Base-by-base conservation (phyloP, 1,284 basidiomycete genomes). In the Exobasidium rhododendri region DNA sequence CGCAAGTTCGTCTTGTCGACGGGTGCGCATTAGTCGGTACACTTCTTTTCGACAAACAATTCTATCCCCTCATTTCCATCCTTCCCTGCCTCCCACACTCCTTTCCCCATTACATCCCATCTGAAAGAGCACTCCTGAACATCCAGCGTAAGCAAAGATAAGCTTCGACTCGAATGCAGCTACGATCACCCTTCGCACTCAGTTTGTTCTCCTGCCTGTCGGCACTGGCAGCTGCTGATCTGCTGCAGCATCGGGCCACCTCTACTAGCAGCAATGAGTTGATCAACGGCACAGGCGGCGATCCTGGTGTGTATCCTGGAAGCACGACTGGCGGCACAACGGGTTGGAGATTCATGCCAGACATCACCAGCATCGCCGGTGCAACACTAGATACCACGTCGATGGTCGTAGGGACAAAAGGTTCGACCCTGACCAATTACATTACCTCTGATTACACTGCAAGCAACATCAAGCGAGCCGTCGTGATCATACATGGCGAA, bases 301-400 rank as follows among this genome's bases (percentile, higher is more conserved):
- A 74, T 52, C 70, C 70, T 0, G 71, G 71, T 17, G 26, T 70
- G 31, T 74, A 66, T 53, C 71, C 69, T 4, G 69, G 56, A 30
- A 64, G 63, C 35, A 51, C 62, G 10, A 3, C 49, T 4, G 63
- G 64, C 17, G 69, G 62, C 24, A 29, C 32, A 11, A 51, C 64
- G 4, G 73, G 73, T 30, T 75, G 68, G 73, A 22, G 20, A 4
- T 32, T 55, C 0, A 64, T 77, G 1, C 73, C 74, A 10, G 20
- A 24, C 6, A 58, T 77, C 20, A 49, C 55, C 1, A 40, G 17
- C 35, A 40, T 40, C 17, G 35, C 35, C 17, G 74, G 74, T 29
- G 73, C 74, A 0, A 58, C 58, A 1, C 64, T 75, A 30, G 74
- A 77, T 63, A 70, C 69, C 24, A 55, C 65, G 0, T 70, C 71